Base-by-base conservation (phyloP, 2,329 filamentous ascomycete genomes). In the Sporothrix humicola region DNA sequence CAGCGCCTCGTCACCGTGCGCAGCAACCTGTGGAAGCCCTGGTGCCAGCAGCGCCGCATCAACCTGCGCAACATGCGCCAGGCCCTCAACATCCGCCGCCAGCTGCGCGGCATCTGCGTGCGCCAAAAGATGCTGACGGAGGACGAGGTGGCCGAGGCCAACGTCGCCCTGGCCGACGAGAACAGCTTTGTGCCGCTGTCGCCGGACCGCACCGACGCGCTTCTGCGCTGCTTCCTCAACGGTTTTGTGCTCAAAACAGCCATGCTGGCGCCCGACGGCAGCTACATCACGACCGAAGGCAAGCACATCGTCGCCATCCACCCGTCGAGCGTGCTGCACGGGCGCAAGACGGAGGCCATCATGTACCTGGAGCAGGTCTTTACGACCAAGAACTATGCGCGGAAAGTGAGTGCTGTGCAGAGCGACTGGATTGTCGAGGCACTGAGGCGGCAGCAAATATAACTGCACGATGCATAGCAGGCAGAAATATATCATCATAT, bases 301-400 rank as follows among this genome's bases (percentile, higher is more conserved):
- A 90, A 89, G 77, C 88, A 91, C 69, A 82, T 85, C 1, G 88
- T 92, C 10, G 84, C 87, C 0, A 87, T 91, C 20, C 90, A 92
- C 77, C 90, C 90, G 0, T 85, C 88, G 0, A 91, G 89, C 76
- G 87, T 89, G 0, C 77, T 91, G 66, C 88, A 90, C 75, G 89
- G 89, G 0, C 84, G 87, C 77, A 91, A 90, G 80, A 86, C 85
- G 78, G 89, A 91, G 80, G 89, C 89, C 3, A 90, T 92, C 78
- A 89, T 92, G 89, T 92, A 91, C 75, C 79, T 91, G 10, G 89
- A 92, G 76, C 87, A 91, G 76, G 88, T 91, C 0, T 91, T 87
- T 77, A 92, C 90, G 0, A 86, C 86, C 72, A 90, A 90, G 81
- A 91, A 88, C 77, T 91, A 91, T 74, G 89, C 87, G 0, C 91